Evolutionary conservation across 768 basidiomycete genomes (phyloP), one percentile per base, ranked within the genome.

Genomic region (Rhodotorula graminis): DNA sequence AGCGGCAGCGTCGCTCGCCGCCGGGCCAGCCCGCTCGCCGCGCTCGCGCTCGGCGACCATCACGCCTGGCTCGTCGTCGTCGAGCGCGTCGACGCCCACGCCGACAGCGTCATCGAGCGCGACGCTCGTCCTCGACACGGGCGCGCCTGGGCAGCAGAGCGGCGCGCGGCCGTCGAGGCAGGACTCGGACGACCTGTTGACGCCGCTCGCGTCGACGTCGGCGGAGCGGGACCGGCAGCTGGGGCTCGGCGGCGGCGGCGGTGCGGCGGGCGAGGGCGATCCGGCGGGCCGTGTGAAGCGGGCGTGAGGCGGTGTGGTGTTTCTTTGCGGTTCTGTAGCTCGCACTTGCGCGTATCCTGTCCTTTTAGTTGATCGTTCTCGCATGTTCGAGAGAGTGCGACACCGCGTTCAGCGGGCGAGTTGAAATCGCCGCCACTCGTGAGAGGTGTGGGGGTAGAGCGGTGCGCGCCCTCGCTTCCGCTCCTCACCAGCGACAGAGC

Each of bases 31-130:
- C 31, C 63, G 47, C 52, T 6, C 50, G n/a, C 21, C 42, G n/a
- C 55, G 64, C 15, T 65, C 64, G 16, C 55, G 64, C 46, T 66
- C 57, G 6, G 37, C 61, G 29, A 31, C 55, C 21, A 44, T 33
- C 61, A 25, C 63, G 23, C 37, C 37, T 16, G 52, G 50, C 10
- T 9, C 60, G 4, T 16, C 33, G 21, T 33, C 64, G n/a, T 11
- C n/a, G 27, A 11, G 12, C 31, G 52, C 50, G 11, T 16, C 60
- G 2, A 10, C 27, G 21, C 27, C 64, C 53, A 11, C 53, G 12
- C 12, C n/a, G 14, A 16, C 21, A 9, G 37, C 37, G 37, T 37
- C 37, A 33, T 57, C 56, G 29, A 33, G 8, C 31, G 37, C 19
- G 23, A 33, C 57, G 33, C 33, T 37, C 57, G 33, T 25, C 19